Base-by-base conservation (phyloP, 169 alveolate species). In the Plasmodium malariae region DNA sequence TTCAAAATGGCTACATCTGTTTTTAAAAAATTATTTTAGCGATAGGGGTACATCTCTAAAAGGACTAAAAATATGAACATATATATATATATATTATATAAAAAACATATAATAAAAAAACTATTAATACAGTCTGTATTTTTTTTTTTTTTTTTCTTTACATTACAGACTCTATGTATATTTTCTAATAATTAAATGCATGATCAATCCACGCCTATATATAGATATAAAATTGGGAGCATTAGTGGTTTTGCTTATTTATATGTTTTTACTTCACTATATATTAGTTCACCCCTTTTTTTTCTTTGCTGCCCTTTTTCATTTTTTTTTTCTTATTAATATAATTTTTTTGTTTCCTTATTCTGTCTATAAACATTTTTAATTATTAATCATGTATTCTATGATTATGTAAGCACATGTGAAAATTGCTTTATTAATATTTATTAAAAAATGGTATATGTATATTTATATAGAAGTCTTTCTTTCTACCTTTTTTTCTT, bases 1-100 rank as follows among this genome's bases (percentile, higher is more conserved):
- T 83, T 83, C 60, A 83, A 83, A 68, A 83, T 83, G 85, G 91
- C 91, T 68, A 83, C 91, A 30, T 69, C 83, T 54, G 91, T 83
- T 65, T 83, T 83, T 83, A 83, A 83, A 83, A 83, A 83, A 51
- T 83, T 83, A 54, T 83, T 83, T 73, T 83, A 83, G 37, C 26
- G 40, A n/a, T n/a, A n/a, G n/a, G n/a, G n/a, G n/a, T n/a, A n/a
- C n/a, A n/a, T n/a, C n/a, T n/a, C n/a, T n/a, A n/a, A n/a, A n/a
- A n/a, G n/a, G n/a, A n/a, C n/a, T n/a, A n/a, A n/a, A n/a, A n/a
- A n/a, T n/a, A n/a, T n/a, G n/a, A n/a, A n/a, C n/a, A n/a, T n/a
- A n/a, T n/a, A n/a, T n/a, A n/a, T n/a, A n/a, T n/a, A n/a, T n/a
- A n/a, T n/a, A 26, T 26, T 48, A 57, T 17, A 36, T 30, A 45